Conservation (phyloP, 305 asterid species). For the Fraxinus platypoda region DNA sequence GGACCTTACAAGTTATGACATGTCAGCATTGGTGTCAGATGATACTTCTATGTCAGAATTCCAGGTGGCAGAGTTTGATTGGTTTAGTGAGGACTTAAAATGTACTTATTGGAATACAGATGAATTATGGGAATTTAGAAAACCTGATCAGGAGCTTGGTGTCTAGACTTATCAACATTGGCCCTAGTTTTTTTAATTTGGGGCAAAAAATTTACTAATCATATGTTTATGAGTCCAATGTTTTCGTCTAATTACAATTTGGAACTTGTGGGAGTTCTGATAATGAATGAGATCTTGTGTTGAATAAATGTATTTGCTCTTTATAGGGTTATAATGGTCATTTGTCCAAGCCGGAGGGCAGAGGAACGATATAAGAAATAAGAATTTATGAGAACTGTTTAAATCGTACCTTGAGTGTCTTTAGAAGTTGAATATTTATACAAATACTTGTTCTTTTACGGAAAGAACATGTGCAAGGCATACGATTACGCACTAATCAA, state of each 20-base stretch:
- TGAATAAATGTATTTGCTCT: not conserved
- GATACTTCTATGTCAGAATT: constrained; percentile 29
- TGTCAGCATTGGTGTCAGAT: constrained; percentile 33
- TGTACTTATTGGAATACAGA: constrained; percentile 59
- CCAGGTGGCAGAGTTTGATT: constrained; percentile 48
- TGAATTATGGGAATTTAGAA: constrained; percentile 62
- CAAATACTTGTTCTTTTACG: not conserved
- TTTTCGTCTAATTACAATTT: not conserved
- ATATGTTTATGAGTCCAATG: not conserved
- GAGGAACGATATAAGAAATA: not conserved
- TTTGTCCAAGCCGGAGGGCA: not conserved
- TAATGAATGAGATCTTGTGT: not conserved
- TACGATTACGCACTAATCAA: not conserved
- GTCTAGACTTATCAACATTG: not conserved
- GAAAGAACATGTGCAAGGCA: not conserved
- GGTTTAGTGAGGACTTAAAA: constrained; percentile 50
- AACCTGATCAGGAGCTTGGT: constrained; percentile 27
- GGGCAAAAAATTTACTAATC: constrained; percentile 12
- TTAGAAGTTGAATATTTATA: not conserved
- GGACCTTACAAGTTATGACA: constrained; percentile 30
- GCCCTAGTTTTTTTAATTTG: constrained; percentile 31
- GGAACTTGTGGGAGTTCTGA: not conserved
- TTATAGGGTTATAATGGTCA: not conserved
- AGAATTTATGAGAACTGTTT: not conserved
- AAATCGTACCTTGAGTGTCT: not conserved